Percentiles rank a stretch among this genome's conserved stretches.
These are phyloP conservation scores for Eragrostis tef DNA, from an alignment of 202 grass and related monocot genomes.

Conservation along the genomic window DNA sequence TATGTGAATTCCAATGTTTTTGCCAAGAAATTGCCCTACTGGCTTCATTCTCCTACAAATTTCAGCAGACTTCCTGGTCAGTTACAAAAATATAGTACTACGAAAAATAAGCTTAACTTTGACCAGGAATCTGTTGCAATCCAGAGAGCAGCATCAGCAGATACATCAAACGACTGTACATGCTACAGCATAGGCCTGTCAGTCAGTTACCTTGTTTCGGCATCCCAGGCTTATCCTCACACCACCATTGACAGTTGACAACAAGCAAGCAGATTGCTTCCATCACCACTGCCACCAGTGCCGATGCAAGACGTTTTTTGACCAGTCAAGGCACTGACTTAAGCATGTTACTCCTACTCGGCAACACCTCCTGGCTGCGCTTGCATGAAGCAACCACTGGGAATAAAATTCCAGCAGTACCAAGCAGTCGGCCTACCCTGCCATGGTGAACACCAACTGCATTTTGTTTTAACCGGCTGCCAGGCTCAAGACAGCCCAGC, in stretches of 20 bases:
- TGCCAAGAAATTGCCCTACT: background rate
- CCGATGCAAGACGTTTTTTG: conserved; percentile 46
- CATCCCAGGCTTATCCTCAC: conserved; percentile 43
- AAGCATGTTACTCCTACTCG: conserved; percentile 37
- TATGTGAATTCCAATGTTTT: background rate
- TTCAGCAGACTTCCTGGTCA: background rate
- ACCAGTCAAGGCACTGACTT: conserved; percentile 52
- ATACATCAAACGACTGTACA: conserved; percentile 40
- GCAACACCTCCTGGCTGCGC: background rate
- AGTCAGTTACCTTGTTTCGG: conserved; percentile 48
- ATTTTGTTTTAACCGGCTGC: conserved; percentile 32
- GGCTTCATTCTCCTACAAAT: background rate
- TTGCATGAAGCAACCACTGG: conserved; percentile 34
- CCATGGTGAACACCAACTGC: conserved; percentile 2
- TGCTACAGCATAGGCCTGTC: conserved; percentile 26
- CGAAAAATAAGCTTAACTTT: conserved; percentile 16
- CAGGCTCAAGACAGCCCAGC: conserved; percentile 47
- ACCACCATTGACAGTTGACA: conserved; percentile 39
- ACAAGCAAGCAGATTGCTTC: conserved; percentile 40
- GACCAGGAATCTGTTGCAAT: conserved; percentile 35
- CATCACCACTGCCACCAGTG: conserved; percentile 24
- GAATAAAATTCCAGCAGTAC: conserved; percentile 52
- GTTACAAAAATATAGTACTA: background rate
- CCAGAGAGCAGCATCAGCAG: conserved; percentile 48
- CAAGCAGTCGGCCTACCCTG: conserved; percentile 26